A percentile compares a stretch with the other conserved stretches of the same genome.
Conservation (phyloP, 345 rosid species). For the Odontarrhena argentea region DNA sequence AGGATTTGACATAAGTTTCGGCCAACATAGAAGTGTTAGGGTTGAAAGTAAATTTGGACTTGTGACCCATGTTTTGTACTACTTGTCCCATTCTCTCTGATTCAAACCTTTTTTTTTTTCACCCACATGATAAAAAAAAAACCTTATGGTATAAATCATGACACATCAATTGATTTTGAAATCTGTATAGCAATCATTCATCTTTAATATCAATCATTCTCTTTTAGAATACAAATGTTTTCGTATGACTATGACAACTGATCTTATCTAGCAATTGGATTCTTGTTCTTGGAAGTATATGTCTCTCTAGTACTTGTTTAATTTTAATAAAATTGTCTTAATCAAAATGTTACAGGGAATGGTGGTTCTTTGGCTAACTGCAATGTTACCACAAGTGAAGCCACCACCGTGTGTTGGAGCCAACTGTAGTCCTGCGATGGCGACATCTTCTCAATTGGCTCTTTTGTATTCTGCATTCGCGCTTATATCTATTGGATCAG, state of each 20-base stretch:
- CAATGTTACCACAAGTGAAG: conserved; percentile 58
- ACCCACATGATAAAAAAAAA: conserved; percentile 21
- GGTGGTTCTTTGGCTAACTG: conserved; percentile 71
- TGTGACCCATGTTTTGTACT: conserved; percentile 39
- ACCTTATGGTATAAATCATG: conserved; percentile 17
- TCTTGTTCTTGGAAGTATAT: conserved; percentile 36
- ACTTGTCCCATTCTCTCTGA: conserved; percentile 31
- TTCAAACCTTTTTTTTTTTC: conserved; percentile 16
- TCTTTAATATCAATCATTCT: conserved; percentile 26
- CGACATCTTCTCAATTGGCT: conserved; percentile 51
- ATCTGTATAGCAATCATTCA: conserved; percentile 28
- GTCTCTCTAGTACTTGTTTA: background rate
- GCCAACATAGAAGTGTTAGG: conserved; percentile 26
- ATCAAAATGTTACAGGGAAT: conserved; percentile 55
- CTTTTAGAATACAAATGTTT: conserved; percentile 23
- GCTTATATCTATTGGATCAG: conserved; percentile 70
- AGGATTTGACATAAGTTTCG: conserved; percentile 33
- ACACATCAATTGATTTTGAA: conserved; percentile 30
- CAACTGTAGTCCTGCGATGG: conserved; percentile 49
- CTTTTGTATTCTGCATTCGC: conserved; percentile 49
- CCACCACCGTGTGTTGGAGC: conserved; percentile 51
- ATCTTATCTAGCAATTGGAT: conserved; percentile 20
- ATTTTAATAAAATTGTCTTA: background rate
- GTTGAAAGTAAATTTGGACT: conserved; percentile 32
- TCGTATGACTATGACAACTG: conserved; percentile 34